Evolutionary conservation across 495 filamentous ascomycete species (phyloP), one percentile per base, ranked within the genome.

Genomic region (Neurospora sp.): DNA sequence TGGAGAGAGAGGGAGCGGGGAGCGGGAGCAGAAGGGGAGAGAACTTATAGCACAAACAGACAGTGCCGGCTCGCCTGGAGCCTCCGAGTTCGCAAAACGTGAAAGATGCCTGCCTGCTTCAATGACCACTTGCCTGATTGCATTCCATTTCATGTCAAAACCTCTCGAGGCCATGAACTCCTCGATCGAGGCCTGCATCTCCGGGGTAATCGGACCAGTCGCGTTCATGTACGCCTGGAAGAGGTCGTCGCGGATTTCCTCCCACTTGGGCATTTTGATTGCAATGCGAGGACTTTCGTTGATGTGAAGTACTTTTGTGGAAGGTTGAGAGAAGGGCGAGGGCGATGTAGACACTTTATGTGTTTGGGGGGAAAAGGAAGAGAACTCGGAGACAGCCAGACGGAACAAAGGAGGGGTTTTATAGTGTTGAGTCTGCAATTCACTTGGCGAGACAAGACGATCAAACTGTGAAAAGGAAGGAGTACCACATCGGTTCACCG

Each of bases 231-330:
- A 72, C 3, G 76, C 76, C 69, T 76, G 69, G 42, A 82, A 79
- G 9, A 83, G 74, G 70, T 81, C 79, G 1, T 81, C 78, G 9
- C 75, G 71, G 11, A 81, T 77, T 0, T 81, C 76, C 6, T 79
- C 78, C 78, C 78, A 79, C 8, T 48, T 59, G 4, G 71, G 69
- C 79, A 79, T 81, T 10, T n/a, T 70, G 69, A 40, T 1, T 72
- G 18, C 3, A 41, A 40, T 27, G 4, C 11, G 16, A n/a, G 37
- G 20, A 35, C 35, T 35, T 35, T 69, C 44, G 70, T 69, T 1
- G 44, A 69, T 4, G 20, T 71, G 44, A 42, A 20, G 18, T 10
- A 10, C 20, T 16, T 42, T 61, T 39, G 40, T 7, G 20, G 20
- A 5, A 37, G 37, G 4, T 0, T 46, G 42, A 1, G 18, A 3